Conservation (phyloP, 768 basidiomycete genomes). For the Termitomyces sp. region DNA sequence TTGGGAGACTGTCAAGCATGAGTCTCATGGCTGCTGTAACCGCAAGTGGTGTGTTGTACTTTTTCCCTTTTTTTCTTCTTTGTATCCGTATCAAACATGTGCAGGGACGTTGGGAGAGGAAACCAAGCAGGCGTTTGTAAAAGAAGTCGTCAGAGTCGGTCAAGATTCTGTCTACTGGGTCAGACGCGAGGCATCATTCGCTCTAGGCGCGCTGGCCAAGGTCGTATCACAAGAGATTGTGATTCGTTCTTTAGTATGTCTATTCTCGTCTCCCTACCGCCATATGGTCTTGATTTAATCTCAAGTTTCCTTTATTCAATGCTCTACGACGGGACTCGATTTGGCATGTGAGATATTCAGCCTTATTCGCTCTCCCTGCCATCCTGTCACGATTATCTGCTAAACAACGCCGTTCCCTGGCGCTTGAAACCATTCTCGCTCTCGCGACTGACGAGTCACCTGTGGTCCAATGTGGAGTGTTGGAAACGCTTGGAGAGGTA, state of each 20-base stretch:
- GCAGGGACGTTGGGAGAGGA: slow-evolving; percentile 54
- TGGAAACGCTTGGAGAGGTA: slow-evolving; percentile 89
- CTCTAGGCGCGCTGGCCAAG: slow-evolving; percentile 85
- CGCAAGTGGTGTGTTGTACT: slow-evolving; percentile 57
- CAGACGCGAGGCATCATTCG: slow-evolving; percentile 81
- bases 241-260: slow-evolving; percentile 54
- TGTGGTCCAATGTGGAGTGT: slow-evolving; percentile 71
- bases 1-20: slow-evolving; percentile 90
- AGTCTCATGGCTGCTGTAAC: slow-evolving; percentile 87
- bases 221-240: slow-evolving; percentile 78
- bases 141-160: slow-evolving; percentile 68
- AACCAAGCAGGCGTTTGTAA: slow-evolving; percentile 61
- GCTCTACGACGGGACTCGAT: slow-evolving; percentile 60
- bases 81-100: slow-evolving; percentile 2
- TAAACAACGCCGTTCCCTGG: slow-evolving; percentile 55
- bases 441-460: slow-evolving; percentile 62
- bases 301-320: slow-evolving; percentile 79
- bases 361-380: slow-evolving; percentile 81
- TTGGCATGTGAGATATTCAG: slow-evolving; percentile 86
- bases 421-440: slow-evolving; percentile 58
- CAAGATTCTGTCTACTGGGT: slow-evolving; percentile 74
- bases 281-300: slow-evolving; percentile 5
- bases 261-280: neutral
- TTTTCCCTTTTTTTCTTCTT: slow-evolving; percentile 5
- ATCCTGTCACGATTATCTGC: slow-evolving; percentile 65